Evolutionary conservation across 176 grass and related monocot genomes (phyloP), one percentile per base, ranked within the genome.

Genomic region (Chloris gayana): DNA sequence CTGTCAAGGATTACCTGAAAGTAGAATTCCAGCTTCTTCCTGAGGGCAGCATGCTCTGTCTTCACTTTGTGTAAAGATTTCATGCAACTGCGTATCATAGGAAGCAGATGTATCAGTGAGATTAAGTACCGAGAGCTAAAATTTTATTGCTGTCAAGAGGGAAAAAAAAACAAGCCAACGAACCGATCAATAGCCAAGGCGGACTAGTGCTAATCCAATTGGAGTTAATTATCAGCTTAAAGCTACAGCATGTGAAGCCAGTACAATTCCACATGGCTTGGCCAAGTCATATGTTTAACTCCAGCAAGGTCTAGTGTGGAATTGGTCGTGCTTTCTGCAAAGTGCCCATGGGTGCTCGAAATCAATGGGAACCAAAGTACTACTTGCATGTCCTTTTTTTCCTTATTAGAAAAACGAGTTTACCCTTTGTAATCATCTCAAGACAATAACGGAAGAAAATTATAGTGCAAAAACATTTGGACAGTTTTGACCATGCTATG

Each of bases 1-100:
- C 41, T 12, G 41, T 17, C 14, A 49, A 49, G 46, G 46, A 49
- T 49, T 49, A 49, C 46, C 46, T 49, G 46, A 14, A 49, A 49
- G 3, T 49, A 15, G 14, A 14, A 49, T 49, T 15, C 46, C 46
- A 49, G 46, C 46, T 49, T 49, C 46, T 49, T 13, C 46, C 46
- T 49, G 46, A 49, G 46, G 46, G 46, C 46, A 49, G 46, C 46
- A 49, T 49, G 46, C 46, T 49, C 46, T 49, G 46, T 49, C 46
- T 15, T 49, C 14, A 49, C 46, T 49, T 17, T 49, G 14, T 17
- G 46, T 49, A 49, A 49, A 17, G 3, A 49, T 74, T 61, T 89
- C 75, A 63, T 35, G 77, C 90, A 98, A 33, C 95, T 98, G 86
- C 7, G 14, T 15, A 49, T 2, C 46, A 49, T 15, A 30, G 25